These are phyloP conservation scores for Chimonanthus salicifolius DNA, from an alignment of 164 flowering plant species.

Conservation along the genomic window DNA sequence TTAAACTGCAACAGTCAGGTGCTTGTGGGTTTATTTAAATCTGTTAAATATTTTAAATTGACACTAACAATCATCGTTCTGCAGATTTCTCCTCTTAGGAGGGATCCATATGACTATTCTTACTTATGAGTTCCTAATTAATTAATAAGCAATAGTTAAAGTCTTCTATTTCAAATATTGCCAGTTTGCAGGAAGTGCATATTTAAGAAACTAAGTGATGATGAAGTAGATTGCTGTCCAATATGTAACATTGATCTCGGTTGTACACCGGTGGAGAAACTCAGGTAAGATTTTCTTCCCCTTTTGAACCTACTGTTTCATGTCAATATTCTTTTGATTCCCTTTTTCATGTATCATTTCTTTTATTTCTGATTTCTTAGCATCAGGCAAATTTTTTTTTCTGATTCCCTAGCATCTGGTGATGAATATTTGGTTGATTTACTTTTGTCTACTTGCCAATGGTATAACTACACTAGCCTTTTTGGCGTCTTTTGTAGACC, in stretches of 20 bases:
- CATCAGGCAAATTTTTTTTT: neutral
- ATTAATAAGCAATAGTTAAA: slow-evolving; percentile 2
- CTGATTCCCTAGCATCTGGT: too few relatives aligned
- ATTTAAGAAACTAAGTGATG: slow-evolving; percentile 70
- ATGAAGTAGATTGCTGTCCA: slow-evolving; percentile 83
- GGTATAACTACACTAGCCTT: too few relatives aligned
- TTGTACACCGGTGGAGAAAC: slow-evolving; percentile 72
- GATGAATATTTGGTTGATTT: too few relatives aligned
- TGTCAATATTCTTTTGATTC: neutral
- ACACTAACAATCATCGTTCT: too few relatives aligned
- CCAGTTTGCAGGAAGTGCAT: slow-evolving; percentile 98
- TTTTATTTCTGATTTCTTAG: neutral
- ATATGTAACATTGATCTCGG: slow-evolving; percentile 85
- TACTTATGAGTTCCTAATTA: neutral
- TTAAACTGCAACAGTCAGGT: neutral
- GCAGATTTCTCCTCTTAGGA: neutral
- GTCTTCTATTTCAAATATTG: slow-evolving; percentile 8
- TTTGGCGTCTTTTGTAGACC: too few relatives aligned
- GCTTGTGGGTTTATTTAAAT: neutral
- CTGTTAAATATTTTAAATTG: too few relatives aligned
- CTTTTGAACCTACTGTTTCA: neutral
- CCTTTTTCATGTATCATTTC: neutral
- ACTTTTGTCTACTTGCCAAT: too few relatives aligned
- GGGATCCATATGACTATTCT: neutral
- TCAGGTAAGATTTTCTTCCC: slow-evolving; percentile 43